Evolutionary conservation across 2,329 filamentous ascomycete genomes (phyloP), one percentile per base, ranked within the genome.

Genomic region (Epichloe coenophiala): DNA sequence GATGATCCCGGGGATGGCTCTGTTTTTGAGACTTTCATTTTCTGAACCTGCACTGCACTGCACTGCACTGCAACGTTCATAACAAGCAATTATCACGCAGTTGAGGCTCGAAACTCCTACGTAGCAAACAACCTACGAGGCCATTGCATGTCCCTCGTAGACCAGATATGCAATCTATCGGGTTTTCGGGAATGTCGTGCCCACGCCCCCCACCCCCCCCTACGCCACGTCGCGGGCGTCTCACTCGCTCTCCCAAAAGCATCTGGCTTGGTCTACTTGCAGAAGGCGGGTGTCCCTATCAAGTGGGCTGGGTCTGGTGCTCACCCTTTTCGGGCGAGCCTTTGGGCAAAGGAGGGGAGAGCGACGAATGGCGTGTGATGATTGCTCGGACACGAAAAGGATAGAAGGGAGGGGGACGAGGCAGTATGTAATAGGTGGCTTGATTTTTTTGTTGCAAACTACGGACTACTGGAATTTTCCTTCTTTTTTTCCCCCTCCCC

Each of bases 251-350:
- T 31, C 27, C 27, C 27, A 31, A 31, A 31, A 31, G 33, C 44
- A 5, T 27, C 23, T 7, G 23, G 23, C 23, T 2, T 27, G 23
- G 23, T 27, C 23, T 27, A 27, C 7, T 27, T 27, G 23, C 23
- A 27, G 23, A 27, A 13, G 31, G 17, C 15, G 45, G 17, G 45
- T 47, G 45, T 47, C 21, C 13, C 19, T 47, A 33, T 40, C 17
- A 43, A 17, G 48, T 49, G 48, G 48, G 48, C 48, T 49, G 17
- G 48, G 41, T 44, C 48, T 49, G 48, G 39, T 49, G 48, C 39
- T 8, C 40, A 49, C 44, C 40, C 40, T 6, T 12, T 27, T 27
- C 23, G 23, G 23, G 23, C 23, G 23, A 27, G 47, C 44, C 33
- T n/a, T 35, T 38, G 27, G 8, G 31, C 33, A 15, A 37, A 27